These are phyloP conservation scores for Fusarium aywerte DNA, from an alignment of 2,329 filamentous ascomycete genomes.

Conservation along the genomic window DNA sequence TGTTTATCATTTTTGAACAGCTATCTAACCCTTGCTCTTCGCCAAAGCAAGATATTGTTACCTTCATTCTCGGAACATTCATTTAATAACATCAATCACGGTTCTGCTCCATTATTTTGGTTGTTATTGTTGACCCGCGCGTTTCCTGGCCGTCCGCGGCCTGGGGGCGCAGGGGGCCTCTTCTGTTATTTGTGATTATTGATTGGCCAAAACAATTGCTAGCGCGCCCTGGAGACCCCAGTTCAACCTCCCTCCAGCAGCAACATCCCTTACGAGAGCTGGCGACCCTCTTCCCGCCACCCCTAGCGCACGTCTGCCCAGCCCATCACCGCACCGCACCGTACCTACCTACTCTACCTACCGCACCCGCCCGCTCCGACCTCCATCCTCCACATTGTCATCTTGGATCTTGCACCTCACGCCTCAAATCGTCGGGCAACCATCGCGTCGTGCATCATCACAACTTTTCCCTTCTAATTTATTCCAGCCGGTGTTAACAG, in stretches of 20 bases:
- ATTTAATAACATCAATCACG: constrained; percentile 30
- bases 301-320: constrained; percentile 38
- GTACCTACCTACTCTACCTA: constrained; percentile 12
- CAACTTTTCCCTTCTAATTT: constrained; percentile 23
- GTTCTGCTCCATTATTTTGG: constrained; percentile 40
- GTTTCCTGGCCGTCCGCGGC: constrained; percentile 47
- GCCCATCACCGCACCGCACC: constrained; percentile 9
- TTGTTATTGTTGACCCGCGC: constrained; percentile 48
- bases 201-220: constrained; percentile 39
- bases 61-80: not conserved
- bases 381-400: constrained; percentile 34
- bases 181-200: constrained; percentile 16
- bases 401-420: constrained; percentile 41
- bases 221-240: constrained; percentile 42
- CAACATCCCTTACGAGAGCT: constrained; percentile 43
- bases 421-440: constrained; percentile 26
- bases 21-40: not conserved
- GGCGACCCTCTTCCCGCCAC: constrained; percentile 44
- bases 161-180: constrained; percentile 28
- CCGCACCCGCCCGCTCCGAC: constrained; percentile 37
- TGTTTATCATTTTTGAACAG: not conserved
- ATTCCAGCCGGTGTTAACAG: constrained; percentile 1
- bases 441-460: constrained; percentile 35
- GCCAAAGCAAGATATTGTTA: constrained; percentile 5
- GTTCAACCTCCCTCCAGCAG: constrained; percentile 47